Base-by-base conservation (phyloP, 306 rosid genomes). In the Neltuma alba region DNA sequence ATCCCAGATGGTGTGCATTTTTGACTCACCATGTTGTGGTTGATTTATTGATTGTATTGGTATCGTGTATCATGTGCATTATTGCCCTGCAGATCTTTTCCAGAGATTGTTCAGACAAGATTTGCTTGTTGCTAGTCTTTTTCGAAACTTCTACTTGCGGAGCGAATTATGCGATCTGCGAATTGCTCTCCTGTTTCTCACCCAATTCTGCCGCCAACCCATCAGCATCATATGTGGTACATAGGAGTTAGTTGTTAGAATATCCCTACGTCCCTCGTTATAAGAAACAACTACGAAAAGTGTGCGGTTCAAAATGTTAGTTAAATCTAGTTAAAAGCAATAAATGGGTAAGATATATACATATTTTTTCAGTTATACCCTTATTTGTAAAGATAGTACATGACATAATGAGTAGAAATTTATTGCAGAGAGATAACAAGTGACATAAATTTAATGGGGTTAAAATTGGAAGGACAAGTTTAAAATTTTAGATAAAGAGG, bases 171-270 rank as follows among this genome's bases (percentile, higher is more conserved):
- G 99, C 91, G 99, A 79, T 90, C 97, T 10, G 99, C 98, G 74
- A 96, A 96, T 88, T 96, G 99, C 84, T 89, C 99, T 60, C 99
- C 99, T 4, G 85, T 93, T 78, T 96, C 99, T 81, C 87, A 91
- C 78, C 99, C 99, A 75, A 85, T 75, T 76, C 86, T 96, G 90
- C 99, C 99, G 1, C 87, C 96, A 70, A 96, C 99, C 75, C 98
- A 96, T 89, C 98, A 91, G 86, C 99, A 96, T 88, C 99, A 96
- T 82, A 96, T 96, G 99, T 96, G 99, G 99, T 96, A 93, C 74
- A 40, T 69, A 72, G 74, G 65, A 60, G 85, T 70, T 60, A 48
- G 36, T 82, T 83, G 33, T 74, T 55, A 74, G 70, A 81, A 63
- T 70, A 66, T 79, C n/a, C n/a, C n/a, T n/a, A n/a, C n/a, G n/a